Conservation (phyloP, 257 asterid species). For the Scutellaria barbata region DNA sequence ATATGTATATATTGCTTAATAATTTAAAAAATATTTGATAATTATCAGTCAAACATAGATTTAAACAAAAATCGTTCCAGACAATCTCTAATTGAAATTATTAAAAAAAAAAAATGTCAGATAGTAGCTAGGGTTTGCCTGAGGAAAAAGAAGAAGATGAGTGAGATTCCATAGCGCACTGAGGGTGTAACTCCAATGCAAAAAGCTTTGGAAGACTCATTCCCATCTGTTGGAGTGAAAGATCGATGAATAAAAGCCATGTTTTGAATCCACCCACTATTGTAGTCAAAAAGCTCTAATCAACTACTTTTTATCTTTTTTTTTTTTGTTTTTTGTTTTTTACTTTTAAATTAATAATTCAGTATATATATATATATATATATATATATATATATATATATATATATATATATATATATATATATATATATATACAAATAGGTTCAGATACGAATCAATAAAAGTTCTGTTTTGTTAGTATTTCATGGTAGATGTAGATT, state of each 20-base stretch:
- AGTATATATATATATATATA: neutral
- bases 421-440: neutral
- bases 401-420: neutral
- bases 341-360: slow-evolving; percentile 3
- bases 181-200: slow-evolving; percentile 46
- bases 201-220: slow-evolving; percentile 36
- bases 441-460: slow-evolving; percentile 34
- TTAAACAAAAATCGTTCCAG: too few species aligned
- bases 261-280: slow-evolving; percentile 40
- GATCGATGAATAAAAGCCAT: neutral
- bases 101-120: neutral
- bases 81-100: neutral
- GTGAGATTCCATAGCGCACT: slow-evolving; percentile 32
- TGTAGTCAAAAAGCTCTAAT: slow-evolving; percentile 55
- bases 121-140: neutral
- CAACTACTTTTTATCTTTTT: neutral
- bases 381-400: too few species aligned
- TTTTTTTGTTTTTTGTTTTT: too few species aligned
- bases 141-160: slow-evolving; percentile 12
- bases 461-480: slow-evolving; percentile 31
- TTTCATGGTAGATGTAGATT: neutral
- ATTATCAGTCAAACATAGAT: too few species aligned
- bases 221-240: slow-evolving; percentile 34
- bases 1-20: neutral
- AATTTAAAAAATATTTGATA: too few species aligned